Conservation (phyloP, 1,139 yeast genomes). For the Yamadazyma pseudoaaseri region DNA sequence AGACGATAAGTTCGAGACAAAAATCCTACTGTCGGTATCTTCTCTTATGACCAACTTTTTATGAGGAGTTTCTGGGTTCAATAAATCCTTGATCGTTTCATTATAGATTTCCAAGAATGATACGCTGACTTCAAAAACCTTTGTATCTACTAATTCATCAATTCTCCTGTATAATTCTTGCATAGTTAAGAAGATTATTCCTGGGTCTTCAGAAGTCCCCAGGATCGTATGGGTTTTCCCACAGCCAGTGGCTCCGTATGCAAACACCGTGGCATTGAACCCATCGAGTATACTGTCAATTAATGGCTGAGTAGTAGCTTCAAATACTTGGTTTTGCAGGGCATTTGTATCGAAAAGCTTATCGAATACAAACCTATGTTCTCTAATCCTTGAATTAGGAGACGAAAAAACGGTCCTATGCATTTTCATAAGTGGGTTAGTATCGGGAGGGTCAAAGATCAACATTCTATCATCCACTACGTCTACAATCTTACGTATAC, state of each 20-base stretch:
- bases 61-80: slow-evolving; percentile 52
- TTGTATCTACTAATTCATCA: slow-evolving; percentile 52
- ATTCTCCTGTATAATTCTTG: slow-evolving; percentile 67
- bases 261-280: slow-evolving; percentile 81
- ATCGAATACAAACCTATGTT: slow-evolving; percentile 83
- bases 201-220: slow-evolving; percentile 74
- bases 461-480: slow-evolving; percentile 89
- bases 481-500: slow-evolving; percentile 70
- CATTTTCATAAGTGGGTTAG: slow-evolving; percentile 63
- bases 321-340: slow-evolving; percentile 66
- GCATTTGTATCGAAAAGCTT: slow-evolving; percentile 65
- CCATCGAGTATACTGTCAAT: slow-evolving; percentile 80
- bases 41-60: slow-evolving; percentile 63
- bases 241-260: slow-evolving; percentile 77
- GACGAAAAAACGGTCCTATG: slow-evolving; percentile 58
- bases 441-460: slow-evolving; percentile 83
- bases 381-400: slow-evolving; percentile 55
- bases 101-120: slow-evolving; percentile 88
- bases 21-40: slow-evolving; percentile 63
- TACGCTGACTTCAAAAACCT: slow-evolving; percentile 58
- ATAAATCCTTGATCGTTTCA: slow-evolving; percentile 79
- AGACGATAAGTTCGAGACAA: slow-evolving; percentile 71
- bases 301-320: slow-evolving; percentile 66
- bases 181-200: slow-evolving; percentile 78
- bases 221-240: slow-evolving; percentile 94